These are phyloP conservation scores for Strobilomyces confusus DNA, from an alignment of 768 basidiomycete genomes.

Conservation along the genomic window DNA sequence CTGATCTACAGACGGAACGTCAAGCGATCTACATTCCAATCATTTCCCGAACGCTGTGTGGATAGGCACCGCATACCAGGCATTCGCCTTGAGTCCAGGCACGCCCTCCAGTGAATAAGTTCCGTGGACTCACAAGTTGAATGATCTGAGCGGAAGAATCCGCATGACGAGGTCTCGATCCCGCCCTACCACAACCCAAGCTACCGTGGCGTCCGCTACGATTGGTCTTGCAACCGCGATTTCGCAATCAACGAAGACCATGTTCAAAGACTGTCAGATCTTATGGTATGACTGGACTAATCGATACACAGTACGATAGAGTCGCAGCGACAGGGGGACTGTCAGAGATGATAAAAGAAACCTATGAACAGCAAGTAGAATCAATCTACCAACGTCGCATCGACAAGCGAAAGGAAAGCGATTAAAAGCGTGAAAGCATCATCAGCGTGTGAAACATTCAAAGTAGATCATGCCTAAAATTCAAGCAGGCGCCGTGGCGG, in stretches of 20 bases:
- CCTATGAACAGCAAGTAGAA: constrained; percentile 26
- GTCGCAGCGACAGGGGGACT: constrained; percentile 1
- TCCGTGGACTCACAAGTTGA: no score
- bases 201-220: no score
- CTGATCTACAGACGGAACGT: not conserved
- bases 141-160: no score
- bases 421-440: constrained; percentile 3
- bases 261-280: not conserved
- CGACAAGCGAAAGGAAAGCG: constrained; percentile 5
- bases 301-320: constrained; percentile 30
- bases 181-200: no score
- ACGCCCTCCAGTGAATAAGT: no score
- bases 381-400: constrained; percentile 22
- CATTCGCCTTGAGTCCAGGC: no score
- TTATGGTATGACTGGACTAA: not conserved
- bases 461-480: not conserved
- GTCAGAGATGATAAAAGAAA: not conserved
- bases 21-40: not conserved
- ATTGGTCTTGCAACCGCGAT: no score
- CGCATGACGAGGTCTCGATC: no score
- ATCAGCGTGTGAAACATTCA: not conserved
- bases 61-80: no score
- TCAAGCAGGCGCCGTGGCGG: not conserved
- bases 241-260: no score
- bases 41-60: no score